Base-by-base conservation (phyloP, 768 basidiomycete species). In the Thelephora aurantiotincta region DNA sequence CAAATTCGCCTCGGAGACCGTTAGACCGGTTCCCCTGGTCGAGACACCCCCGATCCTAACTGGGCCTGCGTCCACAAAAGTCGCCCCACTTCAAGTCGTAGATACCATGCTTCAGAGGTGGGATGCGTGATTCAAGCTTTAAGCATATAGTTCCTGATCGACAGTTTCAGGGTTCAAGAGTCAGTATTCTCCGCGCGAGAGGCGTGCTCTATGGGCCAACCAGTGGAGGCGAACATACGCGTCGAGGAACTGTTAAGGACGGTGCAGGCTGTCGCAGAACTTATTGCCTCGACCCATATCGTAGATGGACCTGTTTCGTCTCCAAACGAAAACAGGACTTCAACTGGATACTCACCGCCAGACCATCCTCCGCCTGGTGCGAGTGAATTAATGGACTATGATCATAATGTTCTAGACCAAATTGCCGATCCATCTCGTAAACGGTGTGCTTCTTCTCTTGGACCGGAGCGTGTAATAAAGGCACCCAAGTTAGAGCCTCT, bases 61-160 rank as follows among this genome's bases (percentile, higher is more conserved):
- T 58, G 52, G 43, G 60, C 55, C 59, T 2, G 57, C 58, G 42
- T 47, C 60, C 2, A 53, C 62, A 20, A 64, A 65, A 20, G 74
- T 65, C 46, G 63, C 72, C 1, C 72, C 76, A 57, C 63, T 81
- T 55, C 63, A 68, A 60, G 67, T 65, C 20, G 67, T 74, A 33
- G 69, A 70, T 11, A 68, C 66, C 55, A 66, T 75, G 65, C 60
- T 75, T 35, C 71, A 69, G 58, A 70, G 73, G 82, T 82, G 54
- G 60, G 74, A 54, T 33, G 9, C 9, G 26, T 44, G 33, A 48
- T 50, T 51, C 49, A 57, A 50, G 52, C 48, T 51, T 61, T 67
- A 9, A 55, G 58, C 26, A 61, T 65, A 6, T 62, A 68, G 23
- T 61, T 61, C 43, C 58, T 68, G 56, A 38, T 44, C 35, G 26